Percentiles rank a stretch among this genome's conserved stretches.
Conservation (phyloP, 2,329 filamentous ascomycete genomes). For the Colletotrichum sp. region DNA sequence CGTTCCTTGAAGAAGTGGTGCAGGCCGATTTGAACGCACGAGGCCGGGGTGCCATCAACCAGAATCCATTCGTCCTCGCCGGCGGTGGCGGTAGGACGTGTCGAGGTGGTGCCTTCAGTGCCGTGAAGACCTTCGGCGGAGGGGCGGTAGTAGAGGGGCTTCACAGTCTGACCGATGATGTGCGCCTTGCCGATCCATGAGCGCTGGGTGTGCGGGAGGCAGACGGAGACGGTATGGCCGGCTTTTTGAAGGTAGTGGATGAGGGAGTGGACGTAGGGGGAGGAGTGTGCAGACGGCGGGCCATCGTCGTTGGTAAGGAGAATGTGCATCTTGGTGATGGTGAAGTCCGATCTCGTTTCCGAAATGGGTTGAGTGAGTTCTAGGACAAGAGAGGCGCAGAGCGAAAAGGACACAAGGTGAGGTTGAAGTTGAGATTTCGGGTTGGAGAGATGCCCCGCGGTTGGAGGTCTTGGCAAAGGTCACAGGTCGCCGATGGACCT, state of each 20-base stretch:
- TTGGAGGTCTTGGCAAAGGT: neutral
- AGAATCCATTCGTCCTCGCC: slow-evolving; percentile 79
- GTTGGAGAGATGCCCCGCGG: neutral
- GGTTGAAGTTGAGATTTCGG: neutral
- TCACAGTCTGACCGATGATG: slow-evolving; percentile 87
- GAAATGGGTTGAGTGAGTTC: neutral
- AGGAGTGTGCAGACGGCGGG: slow-evolving; percentile 77
- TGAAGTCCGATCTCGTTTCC: neutral
- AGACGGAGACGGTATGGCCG: slow-evolving; percentile 89
- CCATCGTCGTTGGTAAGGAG: slow-evolving; percentile 82
- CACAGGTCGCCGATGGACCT: neutral
- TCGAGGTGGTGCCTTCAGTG: slow-evolving; percentile 69
- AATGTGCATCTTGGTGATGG: slow-evolving; percentile 58
- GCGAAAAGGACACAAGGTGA: neutral
- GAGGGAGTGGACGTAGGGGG: slow-evolving; percentile 80
- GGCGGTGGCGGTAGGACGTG: slow-evolving; percentile 52
- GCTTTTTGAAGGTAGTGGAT: slow-evolving; percentile 72
- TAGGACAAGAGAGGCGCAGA: neutral
- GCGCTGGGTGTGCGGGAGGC: slow-evolving; percentile 88
- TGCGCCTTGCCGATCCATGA: slow-evolving; percentile 99
- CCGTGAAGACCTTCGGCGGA: slow-evolving; percentile 42
- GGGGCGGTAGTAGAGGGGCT: slow-evolving; percentile 81
- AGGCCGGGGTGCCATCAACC: slow-evolving; percentile 81
- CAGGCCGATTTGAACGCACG: slow-evolving; percentile 81
- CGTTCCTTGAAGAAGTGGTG: slow-evolving; percentile 79